Conservation (phyloP, 257 asterid species). For the Phtheirospermum japonicum region DNA sequence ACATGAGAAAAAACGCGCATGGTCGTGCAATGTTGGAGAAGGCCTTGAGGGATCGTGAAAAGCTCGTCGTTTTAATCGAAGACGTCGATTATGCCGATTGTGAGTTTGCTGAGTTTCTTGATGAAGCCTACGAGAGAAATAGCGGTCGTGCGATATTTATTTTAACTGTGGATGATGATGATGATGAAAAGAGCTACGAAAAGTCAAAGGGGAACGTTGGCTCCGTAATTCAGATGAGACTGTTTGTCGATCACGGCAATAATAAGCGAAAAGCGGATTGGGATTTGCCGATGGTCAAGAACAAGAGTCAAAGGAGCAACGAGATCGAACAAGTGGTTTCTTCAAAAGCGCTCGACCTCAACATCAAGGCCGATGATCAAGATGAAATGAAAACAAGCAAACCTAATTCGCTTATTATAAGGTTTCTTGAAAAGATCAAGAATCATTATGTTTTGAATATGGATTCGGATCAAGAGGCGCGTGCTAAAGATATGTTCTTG, state of each 20-base stretch:
- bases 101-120: constrained; percentile 46
- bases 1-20: constrained; percentile 36
- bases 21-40: constrained; percentile 40
- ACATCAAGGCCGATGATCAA: constrained; percentile 43
- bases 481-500: constrained; percentile 43
- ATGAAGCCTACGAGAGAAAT: constrained; percentile 32
- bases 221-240: constrained; percentile 43
- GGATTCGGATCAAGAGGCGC: constrained; percentile 30
- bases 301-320: constrained; percentile 35
- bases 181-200: constrained; percentile 22
- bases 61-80: constrained; percentile 55
- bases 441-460: constrained; percentile 38
- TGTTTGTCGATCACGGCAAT: constrained; percentile 25
- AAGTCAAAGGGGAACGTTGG: constrained; percentile 12
- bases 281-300: constrained; percentile 37
- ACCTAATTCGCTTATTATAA: constrained; percentile 25
- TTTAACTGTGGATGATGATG: constrained; percentile 40
- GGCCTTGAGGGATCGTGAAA: constrained; percentile 42
- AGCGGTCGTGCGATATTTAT: constrained; percentile 36
- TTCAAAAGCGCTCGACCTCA: constrained; percentile 55
- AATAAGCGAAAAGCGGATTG: constrained; percentile 52
- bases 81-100: constrained; percentile 52
- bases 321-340: constrained; percentile 27
- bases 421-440: constrained; percentile 42
- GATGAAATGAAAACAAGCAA: constrained; percentile 27